Base-by-base conservation (phyloP, 257 asterid genomes). In the Voacanga thouarsii region DNA sequence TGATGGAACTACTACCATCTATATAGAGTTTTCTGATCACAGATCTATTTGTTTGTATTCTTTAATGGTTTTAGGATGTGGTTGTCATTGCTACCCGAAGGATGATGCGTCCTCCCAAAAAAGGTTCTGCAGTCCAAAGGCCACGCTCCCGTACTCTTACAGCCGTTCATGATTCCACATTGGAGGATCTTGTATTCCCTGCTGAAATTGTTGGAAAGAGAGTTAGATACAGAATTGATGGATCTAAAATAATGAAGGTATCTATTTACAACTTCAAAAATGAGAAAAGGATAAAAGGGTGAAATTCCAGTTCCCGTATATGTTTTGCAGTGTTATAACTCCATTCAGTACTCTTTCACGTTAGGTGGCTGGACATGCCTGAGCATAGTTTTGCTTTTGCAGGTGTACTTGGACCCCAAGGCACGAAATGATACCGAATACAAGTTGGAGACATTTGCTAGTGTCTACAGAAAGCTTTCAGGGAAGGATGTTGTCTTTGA, bases 161-260 rank as follows among this genome's bases (percentile, higher is more conserved):
- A 47, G 80, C 96, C 12, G 98, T 93, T 69, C 98, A 93, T 76
- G 98, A 93, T 21, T 96, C 96, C 68, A 81, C 90, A 71, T 90
- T 93, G 43, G 98, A 93, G 91, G 98, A 93, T 74, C 85, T 93
- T 39, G 98, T 90, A 60, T 87, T 83, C 37, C 98, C 97, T 19
- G 96, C 97, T 64, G 98, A 93, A 86, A 93, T 93, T 83, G 91
- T 89, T 55, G 98, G 98, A 8, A 90, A 91, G 61, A 89, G 97
- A 8, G 79, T 75, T 51, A 81, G 96, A 80, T 91, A 84, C 86
- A 90, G 94, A 21, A 82, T 91, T 2, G 96, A 93, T 82, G 98
- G 98, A 80, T 86, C 98, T 71, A 93, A 92, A 88, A 89, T 89
- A 11, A 88, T 93, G 95, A 93, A 93, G 96, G 98, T 90, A 64